Conservation (phyloP, 2,329 filamentous ascomycete genomes). For the Penicillium verrucosum region DNA sequence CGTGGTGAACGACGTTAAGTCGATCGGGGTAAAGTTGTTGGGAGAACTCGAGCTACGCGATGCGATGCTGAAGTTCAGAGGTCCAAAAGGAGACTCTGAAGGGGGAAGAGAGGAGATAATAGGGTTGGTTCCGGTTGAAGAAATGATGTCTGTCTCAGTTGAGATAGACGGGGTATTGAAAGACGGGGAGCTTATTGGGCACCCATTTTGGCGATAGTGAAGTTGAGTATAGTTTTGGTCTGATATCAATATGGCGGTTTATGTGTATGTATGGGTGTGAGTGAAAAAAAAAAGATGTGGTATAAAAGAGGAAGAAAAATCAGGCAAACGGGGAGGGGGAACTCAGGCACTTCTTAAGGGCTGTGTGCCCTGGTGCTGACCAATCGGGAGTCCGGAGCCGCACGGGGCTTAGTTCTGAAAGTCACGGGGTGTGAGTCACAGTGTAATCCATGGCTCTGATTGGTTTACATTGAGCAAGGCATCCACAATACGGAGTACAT, state of each 20-base stretch:
- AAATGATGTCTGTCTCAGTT: slow-evolving; percentile 42
- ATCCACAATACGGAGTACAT: not conserved
- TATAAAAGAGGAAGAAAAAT: slow-evolving; percentile 22
- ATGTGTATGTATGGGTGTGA: not conserved
- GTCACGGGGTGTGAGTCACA: slow-evolving; percentile 42
- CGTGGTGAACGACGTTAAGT: slow-evolving; percentile 49
- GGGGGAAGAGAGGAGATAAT: slow-evolving; percentile 29
- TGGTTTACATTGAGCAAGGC: slow-evolving; percentile 20
- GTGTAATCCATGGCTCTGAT: slow-evolving; percentile 14
- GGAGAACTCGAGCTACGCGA: slow-evolving; percentile 44
- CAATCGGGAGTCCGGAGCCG: slow-evolving; percentile 23
- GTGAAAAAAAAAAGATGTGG: slow-evolving; percentile 8
- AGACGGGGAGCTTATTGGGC: slow-evolving; percentile 38
- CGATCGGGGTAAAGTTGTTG: slow-evolving; percentile 39
- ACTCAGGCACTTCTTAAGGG: slow-evolving; percentile 42
- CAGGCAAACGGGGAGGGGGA: slow-evolving; percentile 35
- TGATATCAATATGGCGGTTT: slow-evolving; percentile 7
- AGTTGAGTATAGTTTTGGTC: slow-evolving; percentile 17
- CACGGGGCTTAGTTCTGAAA: slow-evolving; percentile 17
- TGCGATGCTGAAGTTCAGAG: slow-evolving; percentile 47
- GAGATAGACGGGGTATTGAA: slow-evolving; percentile 36
- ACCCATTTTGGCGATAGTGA: slow-evolving; percentile 37
- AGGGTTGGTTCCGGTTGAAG: slow-evolving; percentile 32
- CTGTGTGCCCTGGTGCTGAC: slow-evolving; percentile 19
- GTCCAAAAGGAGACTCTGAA: slow-evolving; percentile 46